Evolutionary conservation across 257 asterid genomes (phyloP), one percentile per base, ranked within the genome.

Genomic region (Fraxinus cuspidata): DNA sequence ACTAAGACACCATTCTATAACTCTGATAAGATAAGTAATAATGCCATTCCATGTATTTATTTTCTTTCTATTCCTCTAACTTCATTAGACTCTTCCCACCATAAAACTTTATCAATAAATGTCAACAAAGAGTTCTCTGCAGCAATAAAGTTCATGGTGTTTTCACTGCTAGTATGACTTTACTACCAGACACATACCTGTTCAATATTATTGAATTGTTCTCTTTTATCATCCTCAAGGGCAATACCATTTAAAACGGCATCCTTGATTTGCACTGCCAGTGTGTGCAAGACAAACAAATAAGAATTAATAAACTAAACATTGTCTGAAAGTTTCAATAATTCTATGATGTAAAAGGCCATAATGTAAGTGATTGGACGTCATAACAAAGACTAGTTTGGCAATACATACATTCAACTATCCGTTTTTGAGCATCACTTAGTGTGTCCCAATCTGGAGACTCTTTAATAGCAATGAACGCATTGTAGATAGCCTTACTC

Each of bases 161-260:
- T 18, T 49, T 4, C 9, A 2, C 23, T 3, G 60, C 60, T 16
- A 51, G 23, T 18, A 19, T 0, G 60, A 51, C 7, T 19, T 51
- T 19, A 51, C 63, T 19, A 51, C 8, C 63, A 51, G 23, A 18
- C 19, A 10, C 23, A 69, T 71, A 96, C 99, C 99, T 96, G 97
- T 81, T 96, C 89, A 84, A 96, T 92, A 80, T 90, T 87, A 88
- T 96, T 96, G 84, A 96, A 96, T 79, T 86, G 86, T 80, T 90
- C 97, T 77, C 98, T 88, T 79, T 93, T 87, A 76, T 87, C 97
- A 87, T 90, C 97, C 70, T 92, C 98, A 83, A 96, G 99, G 16
- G 97, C 91, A 85, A 96, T 81, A 72, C 99, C 99, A 80, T 81
- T 93, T 77, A 96, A 85, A 80, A 93, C 90, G 79, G 99, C 99